Percentiles rank a stretch among this genome's conserved stretches.
Evolutionary conservation across 106 monocot genomes (phyloP).

Genomic region (Allium cepa): DNA sequence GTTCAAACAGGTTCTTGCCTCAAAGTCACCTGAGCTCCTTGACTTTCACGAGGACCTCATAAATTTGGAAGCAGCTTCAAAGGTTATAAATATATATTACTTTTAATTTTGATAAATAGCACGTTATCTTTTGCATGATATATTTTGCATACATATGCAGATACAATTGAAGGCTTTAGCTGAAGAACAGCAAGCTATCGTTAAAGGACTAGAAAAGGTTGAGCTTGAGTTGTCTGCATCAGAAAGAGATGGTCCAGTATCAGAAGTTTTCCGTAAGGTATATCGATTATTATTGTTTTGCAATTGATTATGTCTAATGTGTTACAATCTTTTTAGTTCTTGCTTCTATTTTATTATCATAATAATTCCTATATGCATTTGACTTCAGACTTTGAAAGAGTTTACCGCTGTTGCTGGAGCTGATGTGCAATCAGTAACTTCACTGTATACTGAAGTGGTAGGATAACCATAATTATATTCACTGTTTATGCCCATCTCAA

Average conservation of each 20-base stretch:
- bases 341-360: neutral
- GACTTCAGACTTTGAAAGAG: slow-evolving; percentile 57
- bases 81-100: slow-evolving; percentile 29
- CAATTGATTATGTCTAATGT: neutral
- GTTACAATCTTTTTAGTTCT: neutral
- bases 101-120: neutral
- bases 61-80: slow-evolving; percentile 83
- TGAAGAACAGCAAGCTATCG: slow-evolving; percentile 79
- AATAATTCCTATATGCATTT: slow-evolving; percentile 3
- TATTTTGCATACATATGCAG: slow-evolving; percentile 15
- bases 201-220: slow-evolving; percentile 78
- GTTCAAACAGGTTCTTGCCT: slow-evolving; percentile 58
- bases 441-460: slow-evolving; percentile 58
- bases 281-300: neutral
- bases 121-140: neutral
- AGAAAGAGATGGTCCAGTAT: slow-evolving; percentile 79
- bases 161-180: slow-evolving; percentile 62
- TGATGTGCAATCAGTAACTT: slow-evolving; percentile 45
- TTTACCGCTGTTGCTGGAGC: slow-evolving; percentile 48
- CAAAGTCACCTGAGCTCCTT: slow-evolving; percentile 59
- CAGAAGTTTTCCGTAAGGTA: slow-evolving; percentile 79
- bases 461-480: slow-evolving; percentile 3
- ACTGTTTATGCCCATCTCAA: neutral
- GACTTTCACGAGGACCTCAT: slow-evolving; percentile 68
- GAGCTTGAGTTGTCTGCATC: slow-evolving; percentile 67